A percentile compares a stretch with the other conserved stretches of the same genome.
These are phyloP conservation scores for Diplodia sapinea DNA, from an alignment of 2,329 filamentous ascomycete species.

Conservation along the genomic window DNA sequence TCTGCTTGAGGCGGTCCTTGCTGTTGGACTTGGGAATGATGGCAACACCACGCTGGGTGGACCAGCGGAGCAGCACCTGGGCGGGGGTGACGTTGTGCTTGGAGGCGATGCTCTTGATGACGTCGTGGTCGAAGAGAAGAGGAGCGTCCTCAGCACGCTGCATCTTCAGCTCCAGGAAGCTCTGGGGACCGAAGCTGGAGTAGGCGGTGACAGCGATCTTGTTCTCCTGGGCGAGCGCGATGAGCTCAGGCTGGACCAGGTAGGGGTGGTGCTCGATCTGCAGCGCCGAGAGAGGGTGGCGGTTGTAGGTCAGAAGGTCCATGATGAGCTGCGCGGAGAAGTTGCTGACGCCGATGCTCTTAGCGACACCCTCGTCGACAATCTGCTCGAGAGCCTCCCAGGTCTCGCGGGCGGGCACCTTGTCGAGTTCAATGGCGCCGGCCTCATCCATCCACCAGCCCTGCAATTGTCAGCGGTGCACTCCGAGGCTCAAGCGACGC, in stretches of 20 bases:
- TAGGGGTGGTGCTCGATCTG: conserved; percentile 94
- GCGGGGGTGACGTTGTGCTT: conserved; percentile 76
- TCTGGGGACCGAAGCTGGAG: conserved; percentile 80
- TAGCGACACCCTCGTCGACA: conserved; percentile 70
- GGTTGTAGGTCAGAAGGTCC: conserved; percentile 79
- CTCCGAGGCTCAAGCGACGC: neutral
- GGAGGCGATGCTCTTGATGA: conserved; percentile 68
- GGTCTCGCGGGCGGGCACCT: conserved; percentile 78
- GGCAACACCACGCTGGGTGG: conserved; percentile 77
- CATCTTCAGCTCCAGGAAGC: conserved; percentile 74
- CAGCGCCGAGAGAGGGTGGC: conserved; percentile 74
- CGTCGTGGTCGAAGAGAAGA: conserved; percentile 72
- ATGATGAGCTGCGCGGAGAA: conserved; percentile 79
- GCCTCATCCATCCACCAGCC: conserved; percentile 65
- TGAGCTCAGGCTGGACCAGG: conserved; percentile 74
- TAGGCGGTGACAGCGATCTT: conserved; percentile 80
- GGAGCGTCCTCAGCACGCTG: conserved; percentile 68
- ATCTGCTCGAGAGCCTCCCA: conserved; percentile 81
- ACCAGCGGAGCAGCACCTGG: conserved; percentile 85
- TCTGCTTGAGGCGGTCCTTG: conserved; percentile 41
- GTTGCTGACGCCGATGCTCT: conserved; percentile 81
- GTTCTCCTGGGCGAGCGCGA: conserved; percentile 72
- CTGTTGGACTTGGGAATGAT: conserved; percentile 74
- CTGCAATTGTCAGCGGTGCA: conserved; percentile 7
- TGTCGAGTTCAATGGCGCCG: conserved; percentile 65